phyloP scores from a whole-genome alignment of 768 basidiomycete species.

The Tricholoma bakamatsutake region DNA sequence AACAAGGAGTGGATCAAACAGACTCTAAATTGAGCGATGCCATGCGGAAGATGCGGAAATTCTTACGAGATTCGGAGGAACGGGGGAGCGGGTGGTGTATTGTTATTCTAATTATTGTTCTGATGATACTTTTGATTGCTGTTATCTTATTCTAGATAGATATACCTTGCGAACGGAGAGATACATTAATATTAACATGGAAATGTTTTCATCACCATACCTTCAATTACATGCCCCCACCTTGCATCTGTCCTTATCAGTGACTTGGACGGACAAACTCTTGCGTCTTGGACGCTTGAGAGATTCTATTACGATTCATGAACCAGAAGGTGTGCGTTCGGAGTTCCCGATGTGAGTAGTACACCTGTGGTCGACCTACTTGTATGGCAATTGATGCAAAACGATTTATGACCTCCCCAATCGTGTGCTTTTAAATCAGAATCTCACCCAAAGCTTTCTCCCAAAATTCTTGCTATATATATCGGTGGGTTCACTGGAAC shows the following conservation, averaged over 20 bases:
- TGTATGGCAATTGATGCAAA: conserved; percentile 19
- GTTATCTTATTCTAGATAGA: conserved; percentile 63
- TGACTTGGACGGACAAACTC: conserved; percentile 19
- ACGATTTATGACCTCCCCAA: conserved; percentile 13
- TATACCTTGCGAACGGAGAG: neutral
- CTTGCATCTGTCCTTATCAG: conserved; percentile 13
- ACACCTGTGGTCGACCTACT: neutral
- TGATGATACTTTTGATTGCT: conserved; percentile 68
- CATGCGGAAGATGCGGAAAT: conserved; percentile 66
- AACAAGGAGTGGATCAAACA: conserved; percentile 63
- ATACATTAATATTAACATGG: neutral
- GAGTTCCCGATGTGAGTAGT: conserved; percentile 18
- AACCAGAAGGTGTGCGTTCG: conserved; percentile 10
- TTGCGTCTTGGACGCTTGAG: conserved; percentile 12
- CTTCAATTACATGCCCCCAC: conserved; percentile 1
- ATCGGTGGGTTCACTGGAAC: conserved; percentile 18
- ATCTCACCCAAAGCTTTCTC: conserved; percentile 6
- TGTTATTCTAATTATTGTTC: conserved; percentile 72
- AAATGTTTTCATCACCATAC: neutral
- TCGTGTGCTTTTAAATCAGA: conserved; percentile 17
- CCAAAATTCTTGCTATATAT: conserved; percentile 13
- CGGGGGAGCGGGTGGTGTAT: conserved; percentile 91
- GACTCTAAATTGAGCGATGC: conserved; percentile 60
- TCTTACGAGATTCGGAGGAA: conserved; percentile 86
- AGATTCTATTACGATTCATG: conserved; percentile 9